phyloP scores from a whole-genome alignment of 371 early-diverging fungal genomes.

The Mycotypha africana region DNA sequence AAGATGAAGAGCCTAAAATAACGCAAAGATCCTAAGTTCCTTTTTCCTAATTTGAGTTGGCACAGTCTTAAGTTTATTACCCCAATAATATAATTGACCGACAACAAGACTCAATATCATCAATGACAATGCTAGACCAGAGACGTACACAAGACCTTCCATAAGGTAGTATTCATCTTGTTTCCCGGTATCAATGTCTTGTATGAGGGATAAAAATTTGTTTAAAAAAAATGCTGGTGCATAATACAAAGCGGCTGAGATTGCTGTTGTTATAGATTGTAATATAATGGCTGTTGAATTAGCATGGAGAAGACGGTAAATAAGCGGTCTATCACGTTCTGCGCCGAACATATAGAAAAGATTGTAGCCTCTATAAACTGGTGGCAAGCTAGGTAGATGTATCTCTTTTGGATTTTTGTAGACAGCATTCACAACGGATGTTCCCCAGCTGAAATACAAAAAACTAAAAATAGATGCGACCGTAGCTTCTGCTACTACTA shows the following conservation, averaged over 20 bases:
- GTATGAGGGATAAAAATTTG: slow-evolving; percentile 15
- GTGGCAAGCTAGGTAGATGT: slow-evolving; percentile 13
- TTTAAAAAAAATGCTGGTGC: slow-evolving; percentile 22
- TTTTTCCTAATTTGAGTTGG: not conserved
- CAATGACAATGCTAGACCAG: slow-evolving; percentile 20
- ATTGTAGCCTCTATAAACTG: slow-evolving; percentile 13
- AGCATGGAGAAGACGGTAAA: slow-evolving; percentile 17
- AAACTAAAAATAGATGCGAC: slow-evolving; percentile 21
- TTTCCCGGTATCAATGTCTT: slow-evolving; percentile 9
- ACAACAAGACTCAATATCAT: slow-evolving; percentile 29
- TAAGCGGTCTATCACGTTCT: slow-evolving; percentile 5
- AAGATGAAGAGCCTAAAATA: slow-evolving; percentile 5
- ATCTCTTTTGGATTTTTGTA: slow-evolving; percentile 4
- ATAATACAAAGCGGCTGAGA: slow-evolving; percentile 13
- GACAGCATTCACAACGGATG: slow-evolving; percentile 1
- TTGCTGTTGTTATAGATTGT: slow-evolving; percentile 8
- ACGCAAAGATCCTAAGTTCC: not conserved
- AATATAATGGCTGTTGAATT: slow-evolving; percentile 9
- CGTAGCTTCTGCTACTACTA: slow-evolving; percentile 6
- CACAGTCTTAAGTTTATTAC: slow-evolving; percentile 19
- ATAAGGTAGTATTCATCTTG: slow-evolving; percentile 4
- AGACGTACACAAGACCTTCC: slow-evolving; percentile 4
- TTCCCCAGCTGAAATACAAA: slow-evolving; percentile 16
- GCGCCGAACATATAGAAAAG: slow-evolving; percentile 12
- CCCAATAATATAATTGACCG: slow-evolving; percentile 43